phyloP scores from a whole-genome alignment of 352 stramenopile genomes.

The Phytophthora meadii region DNA sequence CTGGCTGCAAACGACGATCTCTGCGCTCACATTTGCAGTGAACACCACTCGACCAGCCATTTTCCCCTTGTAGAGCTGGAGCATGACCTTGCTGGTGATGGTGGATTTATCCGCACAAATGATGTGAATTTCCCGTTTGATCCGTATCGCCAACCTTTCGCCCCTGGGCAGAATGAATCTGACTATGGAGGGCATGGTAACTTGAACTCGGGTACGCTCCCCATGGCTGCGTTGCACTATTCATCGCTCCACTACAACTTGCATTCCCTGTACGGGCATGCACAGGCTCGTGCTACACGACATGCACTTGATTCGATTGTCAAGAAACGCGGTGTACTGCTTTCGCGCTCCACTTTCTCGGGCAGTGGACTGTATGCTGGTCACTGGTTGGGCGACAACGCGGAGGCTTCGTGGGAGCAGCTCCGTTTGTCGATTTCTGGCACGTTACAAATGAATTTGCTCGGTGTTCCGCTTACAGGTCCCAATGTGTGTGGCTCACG shows the following conservation, averaged over 20 bases:
- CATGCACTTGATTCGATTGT: slow-evolving; percentile 57
- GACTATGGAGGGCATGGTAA: slow-evolving; percentile 62
- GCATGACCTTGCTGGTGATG: slow-evolving; percentile 23
- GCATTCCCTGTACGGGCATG: slow-evolving; percentile 85
- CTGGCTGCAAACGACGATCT: slow-evolving; percentile 46
- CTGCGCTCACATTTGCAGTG: slow-evolving; percentile 36
- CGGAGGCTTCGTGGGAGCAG: slow-evolving; percentile 78
- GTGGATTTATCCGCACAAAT: slow-evolving; percentile 66
- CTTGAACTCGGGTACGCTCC: slow-evolving; percentile 78
- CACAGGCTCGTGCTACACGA: slow-evolving; percentile 61
- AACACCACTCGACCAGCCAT: slow-evolving; percentile 1
- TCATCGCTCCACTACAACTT: slow-evolving; percentile 87
- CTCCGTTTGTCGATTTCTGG: slow-evolving; percentile 75
- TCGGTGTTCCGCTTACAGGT: slow-evolving; percentile 75
- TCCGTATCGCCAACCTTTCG: slow-evolving; percentile 82
- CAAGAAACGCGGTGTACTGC: slow-evolving; percentile 63
- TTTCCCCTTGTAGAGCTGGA: slow-evolving; percentile 6
- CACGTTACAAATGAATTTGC: slow-evolving; percentile 80
- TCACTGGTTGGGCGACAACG: slow-evolving; percentile 63
- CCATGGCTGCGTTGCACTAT: slow-evolving; percentile 74
- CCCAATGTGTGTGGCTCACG: slow-evolving; percentile 71
- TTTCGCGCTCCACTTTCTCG: slow-evolving; percentile 78
- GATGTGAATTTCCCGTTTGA: slow-evolving; percentile 85
- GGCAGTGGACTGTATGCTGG: slow-evolving; percentile 66
- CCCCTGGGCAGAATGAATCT: slow-evolving; percentile 57